Evolutionary conservation across 352 stramenopile genomes (phyloP).

Genomic region (Globisporangium parvum): DNA sequence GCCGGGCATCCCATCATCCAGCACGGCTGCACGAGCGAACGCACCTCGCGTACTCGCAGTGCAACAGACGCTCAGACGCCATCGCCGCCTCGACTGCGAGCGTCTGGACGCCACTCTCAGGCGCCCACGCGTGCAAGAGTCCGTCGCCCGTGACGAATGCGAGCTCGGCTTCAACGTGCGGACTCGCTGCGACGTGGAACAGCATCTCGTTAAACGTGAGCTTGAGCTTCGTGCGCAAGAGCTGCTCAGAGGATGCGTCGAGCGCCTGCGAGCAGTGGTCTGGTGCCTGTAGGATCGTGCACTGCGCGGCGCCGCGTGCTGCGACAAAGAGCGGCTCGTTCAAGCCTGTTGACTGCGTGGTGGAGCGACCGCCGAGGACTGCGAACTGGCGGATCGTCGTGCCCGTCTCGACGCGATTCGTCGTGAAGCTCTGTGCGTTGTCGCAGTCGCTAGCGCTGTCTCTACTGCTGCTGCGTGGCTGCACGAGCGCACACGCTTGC

Average conservation of each 20-base stretch:
- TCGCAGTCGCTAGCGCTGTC: constrained; percentile 1
- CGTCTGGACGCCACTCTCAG: constrained; percentile 32
- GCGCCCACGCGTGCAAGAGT: constrained; percentile 44
- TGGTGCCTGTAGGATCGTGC: constrained; percentile 25
- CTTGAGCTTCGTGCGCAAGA: constrained; percentile 31
- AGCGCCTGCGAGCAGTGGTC: background rate
- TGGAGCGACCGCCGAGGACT: constrained; percentile 26
- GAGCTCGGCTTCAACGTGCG: constrained; percentile 52
- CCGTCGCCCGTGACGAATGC: constrained; percentile 47
- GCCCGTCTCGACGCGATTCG: constrained; percentile 48
- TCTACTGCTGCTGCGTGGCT: background rate
- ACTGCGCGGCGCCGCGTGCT: constrained; percentile 38
- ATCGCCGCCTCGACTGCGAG: constrained; percentile 17
- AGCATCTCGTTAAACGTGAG: constrained; percentile 53
- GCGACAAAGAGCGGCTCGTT: constrained; percentile 27
- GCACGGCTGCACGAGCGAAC: background rate
- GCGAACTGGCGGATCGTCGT: constrained; percentile 52
- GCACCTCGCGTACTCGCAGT: constrained; percentile 73
- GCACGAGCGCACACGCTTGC: constrained; percentile 51
- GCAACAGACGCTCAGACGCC: constrained; percentile 33
- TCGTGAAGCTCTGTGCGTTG: constrained; percentile 14
- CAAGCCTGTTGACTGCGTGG: constrained; percentile 24
- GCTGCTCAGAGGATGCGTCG: too few species aligned
- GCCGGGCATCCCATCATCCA: background rate
- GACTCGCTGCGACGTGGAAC: constrained; percentile 54